Conservation (phyloP, 495 filamentous ascomycete species). For the Penicillium crystallinum region DNA sequence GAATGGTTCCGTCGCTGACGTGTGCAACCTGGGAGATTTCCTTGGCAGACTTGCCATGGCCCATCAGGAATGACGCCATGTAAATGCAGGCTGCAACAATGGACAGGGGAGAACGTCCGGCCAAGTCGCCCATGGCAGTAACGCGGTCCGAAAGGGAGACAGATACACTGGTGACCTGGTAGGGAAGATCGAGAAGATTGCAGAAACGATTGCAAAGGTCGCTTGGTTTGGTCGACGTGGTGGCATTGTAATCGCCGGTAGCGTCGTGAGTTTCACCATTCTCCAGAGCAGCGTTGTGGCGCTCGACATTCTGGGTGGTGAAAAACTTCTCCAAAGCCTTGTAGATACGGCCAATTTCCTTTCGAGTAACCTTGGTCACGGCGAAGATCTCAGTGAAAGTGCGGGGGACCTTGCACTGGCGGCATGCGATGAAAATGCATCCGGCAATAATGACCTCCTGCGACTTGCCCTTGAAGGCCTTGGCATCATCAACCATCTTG, state of each 20-base stretch:
- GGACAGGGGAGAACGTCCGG: constrained; percentile 89
- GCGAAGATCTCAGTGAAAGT: constrained; percentile 91
- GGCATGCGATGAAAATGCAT: constrained; percentile 95
- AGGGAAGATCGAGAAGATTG: constrained; percentile 67
- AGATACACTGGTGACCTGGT: constrained; percentile 64
- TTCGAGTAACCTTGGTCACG: constrained; percentile 89
- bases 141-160: constrained; percentile 69
- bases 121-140: constrained; percentile 66
- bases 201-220: constrained; percentile 88
- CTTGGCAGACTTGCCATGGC: constrained; percentile 69
- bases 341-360: constrained; percentile 95
- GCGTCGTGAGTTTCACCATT: constrained; percentile 42
- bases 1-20: constrained; percentile 94
- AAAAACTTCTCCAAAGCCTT: constrained; percentile 89
- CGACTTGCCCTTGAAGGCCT: constrained; percentile 91
- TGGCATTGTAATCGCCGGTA: constrained; percentile 63
- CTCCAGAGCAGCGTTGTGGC: constrained; percentile 43
- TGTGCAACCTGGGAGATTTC: constrained; percentile 76
- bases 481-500: constrained; percentile 87
- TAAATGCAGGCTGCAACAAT: constrained; percentile 94
- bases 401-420: constrained; percentile 76
- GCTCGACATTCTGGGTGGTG: constrained; percentile 51
- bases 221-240: constrained; percentile 71
- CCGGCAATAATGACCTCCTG: constrained; percentile 91
- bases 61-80: constrained; percentile 82